A percentile compares a stretch with the other conserved stretches of the same genome.
Conservation (phyloP, 2,329 filamentous ascomycete genomes). For the Aspergillus transmontanensis region DNA sequence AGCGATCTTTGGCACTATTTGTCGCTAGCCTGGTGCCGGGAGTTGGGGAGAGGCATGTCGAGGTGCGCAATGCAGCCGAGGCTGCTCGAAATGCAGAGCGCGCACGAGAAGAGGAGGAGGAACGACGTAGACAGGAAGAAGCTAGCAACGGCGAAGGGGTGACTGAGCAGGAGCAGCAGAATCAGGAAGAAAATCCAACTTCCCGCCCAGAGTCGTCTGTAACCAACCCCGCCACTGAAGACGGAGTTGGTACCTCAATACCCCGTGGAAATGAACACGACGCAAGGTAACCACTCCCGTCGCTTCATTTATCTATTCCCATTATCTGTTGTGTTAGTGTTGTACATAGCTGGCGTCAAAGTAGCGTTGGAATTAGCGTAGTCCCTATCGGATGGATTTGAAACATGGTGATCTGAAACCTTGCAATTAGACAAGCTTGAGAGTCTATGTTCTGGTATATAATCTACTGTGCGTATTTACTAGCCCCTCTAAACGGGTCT, state of each 20-base stretch:
- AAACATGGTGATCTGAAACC: neutral
- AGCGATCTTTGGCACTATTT: conserved; percentile 63
- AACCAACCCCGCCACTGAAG: neutral
- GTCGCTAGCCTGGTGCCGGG: conserved; percentile 64
- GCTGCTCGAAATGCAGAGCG: conserved; percentile 36
- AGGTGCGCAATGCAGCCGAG: conserved; percentile 56
- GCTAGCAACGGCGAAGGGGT: conserved; percentile 13
- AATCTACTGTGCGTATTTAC: neutral
- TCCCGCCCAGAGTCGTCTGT: conserved; percentile 8
- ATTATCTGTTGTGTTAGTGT: neutral
- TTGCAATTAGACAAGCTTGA: neutral
- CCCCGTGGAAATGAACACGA: conserved; percentile 14
- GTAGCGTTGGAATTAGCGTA: conserved; percentile 9
- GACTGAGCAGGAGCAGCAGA: conserved; percentile 12
- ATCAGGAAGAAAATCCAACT: conserved; percentile 8
- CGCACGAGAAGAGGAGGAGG: conserved; percentile 30
- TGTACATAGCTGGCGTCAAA: conserved; percentile 6
- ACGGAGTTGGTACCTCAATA: conserved; percentile 13
- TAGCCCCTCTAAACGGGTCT: neutral
- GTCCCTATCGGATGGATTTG: neutral
- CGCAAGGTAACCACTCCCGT: neutral
- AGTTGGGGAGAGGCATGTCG: conserved; percentile 62
- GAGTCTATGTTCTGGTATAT: neutral
- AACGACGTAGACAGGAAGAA: conserved; percentile 25
- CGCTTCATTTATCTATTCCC: neutral